These are phyloP conservation scores for Podila epigama DNA, from an alignment of 192 early-diverging fungal genomes.

Conservation along the genomic window DNA sequence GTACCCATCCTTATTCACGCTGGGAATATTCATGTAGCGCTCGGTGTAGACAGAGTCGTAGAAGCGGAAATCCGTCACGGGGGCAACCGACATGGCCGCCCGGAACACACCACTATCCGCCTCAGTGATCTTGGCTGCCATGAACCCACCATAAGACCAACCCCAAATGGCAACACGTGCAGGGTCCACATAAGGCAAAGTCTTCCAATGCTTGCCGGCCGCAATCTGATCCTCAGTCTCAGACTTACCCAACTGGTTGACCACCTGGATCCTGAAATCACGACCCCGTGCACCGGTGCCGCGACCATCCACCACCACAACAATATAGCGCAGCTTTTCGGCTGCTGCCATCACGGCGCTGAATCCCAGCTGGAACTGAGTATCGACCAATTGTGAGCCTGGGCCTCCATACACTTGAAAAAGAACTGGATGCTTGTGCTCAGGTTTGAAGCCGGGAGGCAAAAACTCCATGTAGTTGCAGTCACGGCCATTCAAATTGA, in stretches of 20 bases:
- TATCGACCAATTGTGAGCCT: slow-evolving; percentile 80
- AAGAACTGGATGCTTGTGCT: slow-evolving; percentile 83
- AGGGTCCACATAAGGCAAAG: slow-evolving; percentile 79
- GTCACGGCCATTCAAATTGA: slow-evolving; percentile 49
- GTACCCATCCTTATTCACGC: slow-evolving; percentile 82
- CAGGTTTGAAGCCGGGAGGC: slow-evolving; percentile 81
- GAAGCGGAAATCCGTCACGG: slow-evolving; percentile 84
- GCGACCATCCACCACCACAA: slow-evolving; percentile 84
- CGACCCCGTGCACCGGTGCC: slow-evolving; percentile 91
- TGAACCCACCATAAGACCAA: slow-evolving; percentile 95
- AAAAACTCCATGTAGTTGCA: slow-evolving; percentile 84
- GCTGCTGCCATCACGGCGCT: slow-evolving; percentile 68
- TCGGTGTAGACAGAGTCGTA: slow-evolving; percentile 96
- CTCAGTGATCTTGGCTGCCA: slow-evolving; percentile 87
- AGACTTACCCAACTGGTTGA: slow-evolving; percentile 77
- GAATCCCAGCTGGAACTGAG: slow-evolving; percentile 74
- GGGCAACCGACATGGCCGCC: slow-evolving; percentile 92
- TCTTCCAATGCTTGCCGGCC: slow-evolving; percentile 75
- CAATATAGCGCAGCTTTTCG: slow-evolving; percentile 66
- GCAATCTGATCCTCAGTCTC: slow-evolving; percentile 90
- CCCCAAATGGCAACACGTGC: slow-evolving; percentile 92
- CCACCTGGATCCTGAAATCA: slow-evolving; percentile 76
- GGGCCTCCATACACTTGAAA: slow-evolving; percentile 92
- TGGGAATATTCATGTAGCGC: slow-evolving; percentile 93
- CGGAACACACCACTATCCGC: slow-evolving; percentile 81